Conservation (phyloP, 306 rosid species). For the Dalbergia cultrata region DNA sequence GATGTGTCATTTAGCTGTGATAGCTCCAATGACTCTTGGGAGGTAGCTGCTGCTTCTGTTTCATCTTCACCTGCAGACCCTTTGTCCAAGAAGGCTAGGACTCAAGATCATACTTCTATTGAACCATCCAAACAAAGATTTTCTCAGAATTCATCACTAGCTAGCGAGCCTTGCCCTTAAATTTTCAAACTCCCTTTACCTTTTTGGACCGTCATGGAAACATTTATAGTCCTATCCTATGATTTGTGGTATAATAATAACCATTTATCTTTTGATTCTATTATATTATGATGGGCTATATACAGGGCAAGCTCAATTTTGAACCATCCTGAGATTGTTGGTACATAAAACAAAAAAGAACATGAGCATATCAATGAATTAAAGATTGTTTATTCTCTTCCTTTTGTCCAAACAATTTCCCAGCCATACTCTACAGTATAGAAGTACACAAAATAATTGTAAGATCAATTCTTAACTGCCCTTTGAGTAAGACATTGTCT, state of each 20-base stretch:
- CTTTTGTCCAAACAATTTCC: neutral
- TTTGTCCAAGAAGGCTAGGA: conserved; percentile 64
- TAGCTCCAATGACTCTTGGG: conserved; percentile 79
- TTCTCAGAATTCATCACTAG: conserved; percentile 59
- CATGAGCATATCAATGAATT: neutral
- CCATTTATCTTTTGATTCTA: neutral
- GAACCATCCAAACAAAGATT: conserved; percentile 51
- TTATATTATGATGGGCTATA: neutral
- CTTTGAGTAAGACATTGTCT: too few relatives aligned
- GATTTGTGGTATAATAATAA: neutral
- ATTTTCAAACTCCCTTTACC: neutral
- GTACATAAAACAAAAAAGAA: neutral
- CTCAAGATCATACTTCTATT: conserved; percentile 54
- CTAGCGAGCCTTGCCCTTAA: neutral
- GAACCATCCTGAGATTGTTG: neutral
- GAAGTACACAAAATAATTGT: neutral
- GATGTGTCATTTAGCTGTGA: conserved; percentile 71
- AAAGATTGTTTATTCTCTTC: neutral
- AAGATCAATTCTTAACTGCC: too few relatives aligned
- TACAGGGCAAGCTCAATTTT: neutral
- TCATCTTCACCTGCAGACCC: conserved; percentile 72
- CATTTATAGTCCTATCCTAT: neutral
- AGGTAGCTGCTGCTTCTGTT: conserved; percentile 55
- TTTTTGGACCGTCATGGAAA: neutral
- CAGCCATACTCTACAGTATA: neutral